Conservation (phyloP, 371 early-diverging fungal species). For the Umbelopsis sp. region DNA sequence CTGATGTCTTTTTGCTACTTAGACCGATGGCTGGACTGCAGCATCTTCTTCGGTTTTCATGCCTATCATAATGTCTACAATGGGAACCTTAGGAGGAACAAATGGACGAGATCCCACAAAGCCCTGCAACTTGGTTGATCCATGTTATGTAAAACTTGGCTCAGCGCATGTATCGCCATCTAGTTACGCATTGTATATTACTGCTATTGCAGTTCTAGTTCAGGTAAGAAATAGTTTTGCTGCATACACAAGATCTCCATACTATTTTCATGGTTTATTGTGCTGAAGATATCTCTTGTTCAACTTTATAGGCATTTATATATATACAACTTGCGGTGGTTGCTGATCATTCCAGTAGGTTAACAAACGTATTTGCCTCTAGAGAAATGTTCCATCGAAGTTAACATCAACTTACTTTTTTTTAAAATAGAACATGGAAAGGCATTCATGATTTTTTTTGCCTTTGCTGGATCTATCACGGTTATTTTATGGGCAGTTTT, state of each 20-base stretch:
- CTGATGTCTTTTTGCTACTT: too few relatives aligned
- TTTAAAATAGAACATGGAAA: constrained; percentile 45
- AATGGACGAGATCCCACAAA: neutral
- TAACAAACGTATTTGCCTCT: neutral
- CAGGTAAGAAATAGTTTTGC: constrained; percentile 21
- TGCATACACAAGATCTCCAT: neutral
- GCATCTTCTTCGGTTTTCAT: constrained; percentile 5
- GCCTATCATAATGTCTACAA: constrained; percentile 4
- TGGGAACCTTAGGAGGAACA: neutral
- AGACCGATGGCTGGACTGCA: constrained; percentile 12
- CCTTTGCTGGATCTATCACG: constrained; percentile 38
- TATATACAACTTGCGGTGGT: constrained; percentile 61
- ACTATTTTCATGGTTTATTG: neutral
- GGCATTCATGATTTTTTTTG: constrained; percentile 51
- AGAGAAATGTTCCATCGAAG: neutral
- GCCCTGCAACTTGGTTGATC: neutral
- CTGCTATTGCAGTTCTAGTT: constrained; percentile 55
- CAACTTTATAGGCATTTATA: constrained; percentile 45
- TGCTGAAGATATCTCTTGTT: neutral
- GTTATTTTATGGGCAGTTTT: constrained; percentile 25
- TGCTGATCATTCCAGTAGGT: constrained; percentile 63
- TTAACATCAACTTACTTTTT: neutral
- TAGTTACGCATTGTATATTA: constrained; percentile 57
- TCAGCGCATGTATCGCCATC: constrained; percentile 27
- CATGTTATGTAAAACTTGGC: constrained; percentile 1